Evolutionary conservation across 2,329 filamentous ascomycete genomes (phyloP).

Genomic region (Amauroascus verrucosus): DNA sequence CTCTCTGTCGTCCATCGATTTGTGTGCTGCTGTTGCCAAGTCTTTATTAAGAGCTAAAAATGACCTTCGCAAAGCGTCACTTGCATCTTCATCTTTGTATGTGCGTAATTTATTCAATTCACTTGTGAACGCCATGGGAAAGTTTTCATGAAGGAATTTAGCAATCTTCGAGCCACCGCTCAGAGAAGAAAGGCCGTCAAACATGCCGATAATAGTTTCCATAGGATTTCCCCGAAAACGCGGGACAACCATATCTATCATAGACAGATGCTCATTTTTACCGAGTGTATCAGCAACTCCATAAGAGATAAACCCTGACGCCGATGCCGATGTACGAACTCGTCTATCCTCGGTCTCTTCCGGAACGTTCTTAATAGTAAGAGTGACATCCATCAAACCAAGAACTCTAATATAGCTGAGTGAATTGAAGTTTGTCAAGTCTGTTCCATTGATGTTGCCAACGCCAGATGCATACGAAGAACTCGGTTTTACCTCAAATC

Average conservation of each 20-base stretch:
- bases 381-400: constrained; percentile 93
- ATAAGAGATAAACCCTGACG: constrained; percentile 82
- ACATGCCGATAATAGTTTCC: constrained; percentile 85
- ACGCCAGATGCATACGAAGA: constrained; percentile 44
- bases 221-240: constrained; percentile 81
- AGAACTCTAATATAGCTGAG: constrained; percentile 75
- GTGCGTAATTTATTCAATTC: constrained; percentile 67
- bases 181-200: constrained; percentile 84
- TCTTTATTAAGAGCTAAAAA: constrained; percentile 92
- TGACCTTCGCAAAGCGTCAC: constrained; percentile 72
- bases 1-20: constrained; percentile 65
- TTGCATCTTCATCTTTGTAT: constrained; percentile 60
- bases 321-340: constrained; percentile 90
- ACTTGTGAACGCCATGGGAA: constrained; percentile 69
- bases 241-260: constrained; percentile 88
- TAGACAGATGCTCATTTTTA: constrained; percentile 86
- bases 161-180: constrained; percentile 90
- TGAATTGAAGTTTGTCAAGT: constrained; percentile 83
- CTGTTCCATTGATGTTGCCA: constrained; percentile 47
- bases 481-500: constrained; percentile 72
- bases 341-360: constrained; percentile 91
- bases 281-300: constrained; percentile 96
- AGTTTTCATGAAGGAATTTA: constrained; percentile 93
- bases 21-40: constrained; percentile 71
- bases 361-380: constrained; percentile 84